Base-by-base conservation (phyloP, 306 rosid species). In the Leucaena leucocephala region DNA sequence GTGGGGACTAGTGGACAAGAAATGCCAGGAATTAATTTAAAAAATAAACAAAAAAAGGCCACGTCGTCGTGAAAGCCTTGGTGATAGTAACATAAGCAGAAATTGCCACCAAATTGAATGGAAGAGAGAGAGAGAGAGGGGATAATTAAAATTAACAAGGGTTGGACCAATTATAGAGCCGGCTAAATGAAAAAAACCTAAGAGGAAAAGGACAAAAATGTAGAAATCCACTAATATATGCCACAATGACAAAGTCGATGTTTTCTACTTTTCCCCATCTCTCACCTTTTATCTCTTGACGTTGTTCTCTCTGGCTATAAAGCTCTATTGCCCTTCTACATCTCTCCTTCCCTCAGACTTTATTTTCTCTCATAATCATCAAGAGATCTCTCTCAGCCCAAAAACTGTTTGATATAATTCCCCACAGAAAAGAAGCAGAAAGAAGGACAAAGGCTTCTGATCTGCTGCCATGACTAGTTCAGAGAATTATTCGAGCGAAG, bases 131-230 rank as follows among this genome's bases (percentile, higher is more conserved):
- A 36, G 39, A 15, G 43, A 36, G 54, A 50, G 1, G 27, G 27
- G 27, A 27, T 44, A 67, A 74, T 71, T 48, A 78, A 57, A 78
- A 70, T 62, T 68, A 54, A 36, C 58, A n/a, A 74, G 59, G 58
- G 48, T 68, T 80, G 76, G 83, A 82, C 70, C 74, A 43, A 75
- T 72, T 42, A 67, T 54, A 84, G 77, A 89, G 97, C 97, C 97
- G 92, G 97, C 97, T 88, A 77, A 77, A 76, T 42, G 87, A 82
- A 85, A 88, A 88, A 83, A 67, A 75, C 82, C 87, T 78, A 46
- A 33, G 33, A 70, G 81, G 52, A 83, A 59, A 86, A 78, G 38
- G 86, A 89, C 98, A 92, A 90, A 89, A 85, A 7, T 39, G 73
- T 42, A 75, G 55, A 89, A 86, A 82, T 84, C 80, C 82, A 78